Base-by-base conservation (phyloP, 75 land plant genomes). In the Pinus tabuliformis region DNA sequence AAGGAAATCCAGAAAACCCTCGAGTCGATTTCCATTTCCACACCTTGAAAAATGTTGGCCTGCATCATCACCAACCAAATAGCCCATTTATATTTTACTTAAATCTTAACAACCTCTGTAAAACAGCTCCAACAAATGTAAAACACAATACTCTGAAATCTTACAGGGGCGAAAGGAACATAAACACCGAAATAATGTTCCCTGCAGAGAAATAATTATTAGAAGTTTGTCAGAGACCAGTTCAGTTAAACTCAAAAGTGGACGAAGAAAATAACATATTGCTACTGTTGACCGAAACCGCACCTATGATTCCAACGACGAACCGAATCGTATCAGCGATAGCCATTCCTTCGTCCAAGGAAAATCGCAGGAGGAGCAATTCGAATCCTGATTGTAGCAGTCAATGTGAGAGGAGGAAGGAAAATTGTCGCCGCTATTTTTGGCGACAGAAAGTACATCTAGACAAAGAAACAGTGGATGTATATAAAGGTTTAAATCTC, bases 81-180 rank as follows among this genome's bases (percentile, higher is more conserved):
- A 15, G 58, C 61, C 12, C 17, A 12, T 39, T 57, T 18, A 16
- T 56, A 20, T 0, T 33, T 33, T 39, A 60, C 21, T 42, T 42
- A 42, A 58, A 66, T 26, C 5, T 14, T 39, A 2, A 77, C 21
- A 26, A 26, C 8, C 18, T 71, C 36, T 11, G 49, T 9, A 59
- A 3, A 7, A 72, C 45, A 56, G 18, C 17, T 2, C 16, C 24
- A 54, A 21, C 42, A 37, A 11, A 63, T 21, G 22, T 3, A 42
- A 3, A 15, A 18, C n/a, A 15, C 37, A 7, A 26, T 20, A 13
- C 17, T 22, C 62, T 56, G 52, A 52, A 20, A 60, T 39, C 92
- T 90, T 84, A 90, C 89, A 79, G 56, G 6, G 92, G 92, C 13
- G 87, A 87, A n/a, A 87, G 58, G 83, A 90, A 90, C 68, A 90